A percentile compares a stretch with the other conserved stretches of the same genome.
Conservation (phyloP, 2,329 filamentous ascomycete species). For the Graphium sp. region DNA sequence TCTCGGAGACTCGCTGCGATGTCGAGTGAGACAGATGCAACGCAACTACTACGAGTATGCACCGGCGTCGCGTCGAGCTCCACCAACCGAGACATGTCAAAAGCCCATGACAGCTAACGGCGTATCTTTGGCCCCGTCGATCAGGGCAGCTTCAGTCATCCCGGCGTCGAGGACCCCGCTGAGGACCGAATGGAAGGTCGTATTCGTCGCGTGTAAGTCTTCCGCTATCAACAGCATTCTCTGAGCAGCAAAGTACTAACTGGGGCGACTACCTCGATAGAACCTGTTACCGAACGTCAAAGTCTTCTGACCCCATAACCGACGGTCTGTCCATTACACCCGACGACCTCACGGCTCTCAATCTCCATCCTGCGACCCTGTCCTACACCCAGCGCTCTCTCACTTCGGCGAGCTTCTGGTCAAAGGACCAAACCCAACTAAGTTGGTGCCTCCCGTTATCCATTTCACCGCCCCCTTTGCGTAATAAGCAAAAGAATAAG, state of each 20-base stretch:
- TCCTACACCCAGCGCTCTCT: slow-evolving; percentile 20
- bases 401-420: slow-evolving; percentile 21
- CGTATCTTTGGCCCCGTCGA: neutral
- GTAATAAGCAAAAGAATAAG: no score
- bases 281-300: slow-evolving; percentile 18
- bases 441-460: slow-evolving; percentile 12
- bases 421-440: slow-evolving; percentile 16
- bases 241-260: no score
- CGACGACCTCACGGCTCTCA: slow-evolving; percentile 15
- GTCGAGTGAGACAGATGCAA: no score
- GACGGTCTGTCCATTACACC: slow-evolving; percentile 18
- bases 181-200: slow-evolving; percentile 14
- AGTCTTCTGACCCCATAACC: slow-evolving; percentile 12
- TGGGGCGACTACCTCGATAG: no score
- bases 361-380: slow-evolving; percentile 20
- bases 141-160: slow-evolving; percentile 11
- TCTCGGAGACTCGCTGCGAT: no score
- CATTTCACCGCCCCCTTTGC: no score
- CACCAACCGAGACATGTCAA: neutral
- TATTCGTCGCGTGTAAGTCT: slow-evolving; percentile 16
- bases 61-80: no score
- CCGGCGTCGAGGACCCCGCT: slow-evolving; percentile 7
- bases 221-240: no score
- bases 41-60: no score
- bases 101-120: neutral